Conservation (phyloP, 2,329 filamentous ascomycete species). For the Elsinoe batatas region DNA sequence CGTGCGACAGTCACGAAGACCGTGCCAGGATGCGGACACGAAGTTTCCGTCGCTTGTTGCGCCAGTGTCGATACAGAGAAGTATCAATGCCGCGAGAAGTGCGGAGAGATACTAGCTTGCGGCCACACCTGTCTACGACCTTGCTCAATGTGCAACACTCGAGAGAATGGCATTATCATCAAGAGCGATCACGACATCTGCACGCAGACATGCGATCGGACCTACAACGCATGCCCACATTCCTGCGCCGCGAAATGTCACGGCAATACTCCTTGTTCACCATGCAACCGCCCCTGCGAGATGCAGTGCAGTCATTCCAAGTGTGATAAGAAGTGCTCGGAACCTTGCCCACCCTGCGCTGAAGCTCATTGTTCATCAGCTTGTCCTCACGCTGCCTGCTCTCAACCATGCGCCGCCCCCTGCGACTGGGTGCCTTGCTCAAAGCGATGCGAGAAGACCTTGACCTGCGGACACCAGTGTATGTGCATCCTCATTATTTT, state of each 20-base stretch:
- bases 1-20: slow-evolving; percentile 34
- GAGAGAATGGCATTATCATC: slow-evolving; percentile 23
- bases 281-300: slow-evolving; percentile 44
- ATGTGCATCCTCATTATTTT: slow-evolving; percentile 2
- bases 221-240: slow-evolving; percentile 48
- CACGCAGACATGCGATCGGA: slow-evolving; percentile 39
- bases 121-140: slow-evolving; percentile 46
- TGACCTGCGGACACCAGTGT: slow-evolving; percentile 55
- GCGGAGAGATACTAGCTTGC: slow-evolving; percentile 41
- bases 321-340: slow-evolving; percentile 47
- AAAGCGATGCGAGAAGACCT: slow-evolving; percentile 42
- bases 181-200: slow-evolving; percentile 41
- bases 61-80: slow-evolving; percentile 32
- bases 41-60: slow-evolving; percentile 41
- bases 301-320: slow-evolving; percentile 47
- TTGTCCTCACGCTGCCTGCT: slow-evolving; percentile 7
- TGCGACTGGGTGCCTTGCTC: slow-evolving; percentile 59
- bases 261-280: slow-evolving; percentile 34
- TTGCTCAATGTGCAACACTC: slow-evolving; percentile 43
- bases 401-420: slow-evolving; percentile 49
- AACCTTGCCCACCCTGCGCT: slow-evolving; percentile 51
- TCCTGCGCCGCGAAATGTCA: slow-evolving; percentile 46
- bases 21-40: slow-evolving; percentile 49
- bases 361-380: neutral
- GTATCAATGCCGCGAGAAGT: slow-evolving; percentile 43